Base-by-base conservation (phyloP, 1,284 basidiomycete genomes). In the Lignosus rhinocerotis region DNA sequence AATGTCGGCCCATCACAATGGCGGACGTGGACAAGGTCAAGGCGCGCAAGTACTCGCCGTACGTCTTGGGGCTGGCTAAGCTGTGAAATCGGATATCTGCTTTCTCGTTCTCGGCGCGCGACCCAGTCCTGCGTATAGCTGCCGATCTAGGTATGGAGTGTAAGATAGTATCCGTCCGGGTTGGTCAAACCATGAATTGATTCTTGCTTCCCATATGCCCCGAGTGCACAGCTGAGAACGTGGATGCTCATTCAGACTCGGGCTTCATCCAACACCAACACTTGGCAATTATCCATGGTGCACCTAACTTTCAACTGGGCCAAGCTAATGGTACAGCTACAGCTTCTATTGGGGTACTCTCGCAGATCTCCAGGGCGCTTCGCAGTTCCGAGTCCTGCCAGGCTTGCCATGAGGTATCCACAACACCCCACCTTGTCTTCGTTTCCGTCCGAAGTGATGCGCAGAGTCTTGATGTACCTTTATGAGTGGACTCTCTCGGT, bases 21-120 rank as follows among this genome's bases (percentile, higher is more conserved):
- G 73, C 73, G 2, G 90, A 92, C 63, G 78, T 93, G 1, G 79
- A 90, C 67, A 90, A 86, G 72, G 89, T 90, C 64, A 91, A 88
- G 74, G 84, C 89, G 36, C 83, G 78, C 72, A 77, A 82, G 53
- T 65, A 52, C 52, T 73, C 72, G n/a, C 66, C 67, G 30, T 72
- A 68, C 52, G 62, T 73, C 14, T 48, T 72, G 47, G 49, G 60
- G 46, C 59, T 58, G 1, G 71, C 70, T 3, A 61, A 63, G 53
- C 61, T 72, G 19, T 72, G 55, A 66, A 16, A 19, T 8, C 9
- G 17, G 16, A 33, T 16, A 16, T 39, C 16, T 5, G 4, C 38
- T 45, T 19, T 25, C 25, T 25, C 25, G 25, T 25, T 25, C 2
- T 25, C 25, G 25, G 25, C 25, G 25, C 14, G 19, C 31, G 21